phyloP scores from a whole-genome alignment of 148 eudicot species.

The Polygonum aviculare region DNA sequence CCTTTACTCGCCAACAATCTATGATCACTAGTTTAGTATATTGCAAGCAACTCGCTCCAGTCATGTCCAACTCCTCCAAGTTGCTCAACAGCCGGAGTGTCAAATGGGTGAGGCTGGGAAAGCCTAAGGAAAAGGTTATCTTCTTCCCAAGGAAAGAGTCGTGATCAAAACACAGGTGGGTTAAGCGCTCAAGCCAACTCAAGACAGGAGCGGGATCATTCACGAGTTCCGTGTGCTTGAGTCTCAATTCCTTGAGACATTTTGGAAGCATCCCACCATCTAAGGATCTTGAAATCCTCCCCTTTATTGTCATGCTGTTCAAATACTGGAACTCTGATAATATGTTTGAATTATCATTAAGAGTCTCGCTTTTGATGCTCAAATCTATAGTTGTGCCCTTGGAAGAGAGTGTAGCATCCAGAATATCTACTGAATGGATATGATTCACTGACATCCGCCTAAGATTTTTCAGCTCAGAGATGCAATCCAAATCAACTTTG shows the following conservation, averaged over 20 bases:
- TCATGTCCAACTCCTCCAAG: not conserved
- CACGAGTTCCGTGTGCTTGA: not conserved
- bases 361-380: not conserved
- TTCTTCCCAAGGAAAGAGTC: not conserved
- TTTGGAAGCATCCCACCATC: not conserved
- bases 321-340: conserved; percentile 17
- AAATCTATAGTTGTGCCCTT: not conserved
- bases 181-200: not conserved
- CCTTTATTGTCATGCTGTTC: conserved; percentile 21
- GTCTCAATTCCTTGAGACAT: not conserved
- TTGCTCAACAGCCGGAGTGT: not conserved
- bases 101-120: not conserved
- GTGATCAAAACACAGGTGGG: not conserved
- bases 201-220: not conserved
- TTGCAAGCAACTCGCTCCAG: not conserved
- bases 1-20: not conserved
- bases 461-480: conserved; percentile 17
- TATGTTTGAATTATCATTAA: conserved; percentile 7
- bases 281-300: conserved; percentile 5
- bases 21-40: not conserved
- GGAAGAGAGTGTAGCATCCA: not conserved
- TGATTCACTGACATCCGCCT: not conserved
- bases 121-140: not conserved
- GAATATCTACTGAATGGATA: not conserved
- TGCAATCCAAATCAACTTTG: not conserved